These are phyloP conservation scores for Cicer pinnatifidum DNA, from an alignment of 306 rosid species.

Conservation along the genomic window DNA sequence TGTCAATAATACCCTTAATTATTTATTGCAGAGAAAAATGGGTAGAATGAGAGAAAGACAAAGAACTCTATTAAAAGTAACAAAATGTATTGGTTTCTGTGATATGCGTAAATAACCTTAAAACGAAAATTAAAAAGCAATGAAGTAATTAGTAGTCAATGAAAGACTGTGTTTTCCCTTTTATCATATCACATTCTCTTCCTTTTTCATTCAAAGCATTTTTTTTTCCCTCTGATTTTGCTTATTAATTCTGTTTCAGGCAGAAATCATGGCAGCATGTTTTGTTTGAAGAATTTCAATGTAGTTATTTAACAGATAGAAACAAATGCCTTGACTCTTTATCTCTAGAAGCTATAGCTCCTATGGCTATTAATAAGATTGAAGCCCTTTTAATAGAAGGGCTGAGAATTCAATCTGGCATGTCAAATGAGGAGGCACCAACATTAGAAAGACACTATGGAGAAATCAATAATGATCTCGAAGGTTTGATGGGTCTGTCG, in stretches of 20 bases:
- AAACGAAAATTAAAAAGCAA: no score
- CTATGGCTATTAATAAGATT: constrained; percentile 52
- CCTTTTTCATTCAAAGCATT: constrained; percentile 1
- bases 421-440: constrained; percentile 59
- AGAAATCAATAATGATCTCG: constrained; percentile 38
- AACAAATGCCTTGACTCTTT: constrained; percentile 43
- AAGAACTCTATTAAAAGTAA: no score
- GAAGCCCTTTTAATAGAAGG: constrained; percentile 73
- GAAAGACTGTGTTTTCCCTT: not conserved
- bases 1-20: no score
- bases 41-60: no score
- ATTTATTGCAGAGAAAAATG: no score
- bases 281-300: constrained; percentile 46
- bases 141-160: no score
- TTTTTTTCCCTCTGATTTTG: constrained; percentile 8
- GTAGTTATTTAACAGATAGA: constrained; percentile 37
- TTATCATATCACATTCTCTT: not conserved
- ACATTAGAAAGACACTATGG: constrained; percentile 42
- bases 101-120: no score
- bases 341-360: constrained; percentile 60
- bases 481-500: constrained; percentile 59
- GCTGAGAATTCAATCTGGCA: constrained; percentile 68
- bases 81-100: no score
- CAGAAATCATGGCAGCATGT: constrained; percentile 42
- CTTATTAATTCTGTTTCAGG: constrained; percentile 54